phyloP scores from a whole-genome alignment of 768 basidiomycete species.

The Cyathus striatus region DNA sequence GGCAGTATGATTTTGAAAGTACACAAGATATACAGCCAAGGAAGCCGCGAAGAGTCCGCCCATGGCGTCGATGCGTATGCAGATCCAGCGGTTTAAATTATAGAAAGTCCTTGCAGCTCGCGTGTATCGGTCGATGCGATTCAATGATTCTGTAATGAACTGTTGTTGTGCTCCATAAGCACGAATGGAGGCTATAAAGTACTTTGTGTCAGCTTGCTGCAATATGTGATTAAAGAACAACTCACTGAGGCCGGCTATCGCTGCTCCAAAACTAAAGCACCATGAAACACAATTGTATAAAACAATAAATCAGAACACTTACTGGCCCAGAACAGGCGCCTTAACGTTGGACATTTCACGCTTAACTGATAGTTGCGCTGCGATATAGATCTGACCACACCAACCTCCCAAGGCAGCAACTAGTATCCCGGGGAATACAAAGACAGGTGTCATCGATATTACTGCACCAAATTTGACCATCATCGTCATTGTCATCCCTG shows the following conservation, averaged over 20 bases:
- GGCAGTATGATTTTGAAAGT: slow-evolving; percentile 34
- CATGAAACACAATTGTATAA: slow-evolving; percentile 16
- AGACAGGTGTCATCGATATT: slow-evolving; percentile 34
- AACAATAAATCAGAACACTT: slow-evolving; percentile 28
- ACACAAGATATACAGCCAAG: slow-evolving; percentile 53
- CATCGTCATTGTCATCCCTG: slow-evolving; percentile 23
- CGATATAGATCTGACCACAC: slow-evolving; percentile 35
- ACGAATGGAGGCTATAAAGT: slow-evolving; percentile 43
- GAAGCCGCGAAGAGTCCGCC: slow-evolving; percentile 49
- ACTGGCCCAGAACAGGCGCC: slow-evolving; percentile 37
- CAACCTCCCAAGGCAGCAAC: slow-evolving; percentile 35
- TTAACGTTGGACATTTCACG: slow-evolving; percentile 33
- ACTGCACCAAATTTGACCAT: slow-evolving; percentile 35
- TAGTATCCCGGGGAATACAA: slow-evolving; percentile 35
- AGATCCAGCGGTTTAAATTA: slow-evolving; percentile 40
- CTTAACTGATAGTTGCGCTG: slow-evolving; percentile 37
- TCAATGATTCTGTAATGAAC: slow-evolving; percentile 38
- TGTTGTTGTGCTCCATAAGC: slow-evolving; percentile 55
- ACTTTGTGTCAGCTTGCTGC: neutral
- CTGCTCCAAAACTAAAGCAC: slow-evolving; percentile 32
- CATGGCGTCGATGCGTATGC: slow-evolving; percentile 51
- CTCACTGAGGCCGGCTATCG: slow-evolving; percentile 49
- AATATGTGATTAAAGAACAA: neutral
- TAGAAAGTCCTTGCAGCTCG: slow-evolving; percentile 41
- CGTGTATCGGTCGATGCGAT: slow-evolving; percentile 50